These are phyloP conservation scores for Coelastrella sp. DNA, from an alignment of 139 green algal species.

Conservation along the genomic window DNA sequence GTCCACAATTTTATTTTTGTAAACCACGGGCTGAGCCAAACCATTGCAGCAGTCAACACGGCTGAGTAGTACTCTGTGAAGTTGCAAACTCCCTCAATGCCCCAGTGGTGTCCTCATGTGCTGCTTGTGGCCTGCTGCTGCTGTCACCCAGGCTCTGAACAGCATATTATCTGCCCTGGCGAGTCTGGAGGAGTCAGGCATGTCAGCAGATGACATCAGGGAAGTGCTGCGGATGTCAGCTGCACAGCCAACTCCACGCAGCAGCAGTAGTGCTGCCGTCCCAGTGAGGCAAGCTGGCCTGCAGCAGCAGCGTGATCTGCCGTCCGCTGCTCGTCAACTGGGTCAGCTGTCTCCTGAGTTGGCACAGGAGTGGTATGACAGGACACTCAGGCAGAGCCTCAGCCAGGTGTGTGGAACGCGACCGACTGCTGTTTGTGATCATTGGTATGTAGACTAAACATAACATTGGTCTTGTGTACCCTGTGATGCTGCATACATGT, in stretches of 20 bases:
- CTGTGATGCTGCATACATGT: no score
- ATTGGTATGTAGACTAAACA: no score
- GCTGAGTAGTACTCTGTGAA: no score
- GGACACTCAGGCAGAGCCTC: background rate
- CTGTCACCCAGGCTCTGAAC: slow-evolving; percentile 26
- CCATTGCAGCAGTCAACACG: no score
- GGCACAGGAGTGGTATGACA: slow-evolving; percentile 43
- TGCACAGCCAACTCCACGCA: background rate
- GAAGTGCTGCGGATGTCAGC: slow-evolving; percentile 25
- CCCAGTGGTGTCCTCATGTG: background rate
- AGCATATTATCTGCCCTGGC: slow-evolving; percentile 20
- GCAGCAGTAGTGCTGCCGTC: background rate
- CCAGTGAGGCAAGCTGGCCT: background rate
- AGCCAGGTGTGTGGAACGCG: background rate
- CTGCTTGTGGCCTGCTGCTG: background rate
- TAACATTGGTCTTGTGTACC: no score
- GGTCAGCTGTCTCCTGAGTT: slow-evolving; percentile 41
- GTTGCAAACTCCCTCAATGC: no score
- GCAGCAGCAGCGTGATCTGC: slow-evolving; percentile 38
- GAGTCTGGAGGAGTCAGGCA: slow-evolving; percentile 24
- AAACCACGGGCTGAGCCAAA: no score
- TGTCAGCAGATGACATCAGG: slow-evolving; percentile 30
- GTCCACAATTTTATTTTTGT: no score
- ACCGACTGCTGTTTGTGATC: no score
- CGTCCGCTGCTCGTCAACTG: slow-evolving; percentile 22